Percentiles rank a stretch among this genome's conserved stretches.
Evolutionary conservation across 1,139 yeast genomes (phyloP).

Genomic region (Nakaseomyces sp.): DNA sequence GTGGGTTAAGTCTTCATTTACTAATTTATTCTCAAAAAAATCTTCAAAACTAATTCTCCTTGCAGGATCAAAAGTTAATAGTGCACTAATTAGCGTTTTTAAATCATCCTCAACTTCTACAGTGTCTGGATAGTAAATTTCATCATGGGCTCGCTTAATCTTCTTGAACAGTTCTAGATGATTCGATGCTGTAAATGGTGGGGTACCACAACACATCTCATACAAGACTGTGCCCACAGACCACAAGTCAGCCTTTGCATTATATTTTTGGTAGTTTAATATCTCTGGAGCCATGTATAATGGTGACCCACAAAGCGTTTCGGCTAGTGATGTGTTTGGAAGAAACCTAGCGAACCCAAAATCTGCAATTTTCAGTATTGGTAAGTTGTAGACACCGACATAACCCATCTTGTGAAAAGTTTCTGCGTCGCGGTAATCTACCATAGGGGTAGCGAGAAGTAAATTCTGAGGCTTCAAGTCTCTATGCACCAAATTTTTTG

Average conservation of each 20-base stretch:
- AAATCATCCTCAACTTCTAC: conserved; percentile 42
- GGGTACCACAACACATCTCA: conserved; percentile 91
- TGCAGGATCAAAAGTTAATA: conserved; percentile 75
- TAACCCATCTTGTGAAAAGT: conserved; percentile 49
- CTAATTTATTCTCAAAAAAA: conserved; percentile 54
- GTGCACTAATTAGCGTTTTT: conserved; percentile 58
- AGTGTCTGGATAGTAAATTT: conserved; percentile 61
- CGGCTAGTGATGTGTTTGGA: conserved; percentile 90
- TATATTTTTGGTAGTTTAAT: conserved; percentile 84
- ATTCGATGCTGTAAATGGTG: conserved; percentile 89
- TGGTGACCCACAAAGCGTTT: conserved; percentile 95
- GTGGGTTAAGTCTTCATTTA: conserved; percentile 30
- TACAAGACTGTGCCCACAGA: conserved; percentile 93
- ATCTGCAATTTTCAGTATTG: conserved; percentile 87
- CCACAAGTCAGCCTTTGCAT: conserved; percentile 97
- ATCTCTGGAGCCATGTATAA: conserved; percentile 98
- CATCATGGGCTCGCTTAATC: conserved; percentile 74
- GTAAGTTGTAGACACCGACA: conserved; percentile 80
- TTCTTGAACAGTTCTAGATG: conserved; percentile 81
- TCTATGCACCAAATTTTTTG: conserved; percentile 79
- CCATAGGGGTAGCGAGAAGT: conserved; percentile 67
- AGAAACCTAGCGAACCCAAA: conserved; percentile 94
- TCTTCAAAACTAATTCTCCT: conserved; percentile 84
- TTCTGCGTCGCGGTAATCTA: conserved; percentile 42
- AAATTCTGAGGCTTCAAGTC: conserved; percentile 93